phyloP scores from a whole-genome alignment of 2,329 filamentous ascomycete species.

The Penicillium decumbens region DNA sequence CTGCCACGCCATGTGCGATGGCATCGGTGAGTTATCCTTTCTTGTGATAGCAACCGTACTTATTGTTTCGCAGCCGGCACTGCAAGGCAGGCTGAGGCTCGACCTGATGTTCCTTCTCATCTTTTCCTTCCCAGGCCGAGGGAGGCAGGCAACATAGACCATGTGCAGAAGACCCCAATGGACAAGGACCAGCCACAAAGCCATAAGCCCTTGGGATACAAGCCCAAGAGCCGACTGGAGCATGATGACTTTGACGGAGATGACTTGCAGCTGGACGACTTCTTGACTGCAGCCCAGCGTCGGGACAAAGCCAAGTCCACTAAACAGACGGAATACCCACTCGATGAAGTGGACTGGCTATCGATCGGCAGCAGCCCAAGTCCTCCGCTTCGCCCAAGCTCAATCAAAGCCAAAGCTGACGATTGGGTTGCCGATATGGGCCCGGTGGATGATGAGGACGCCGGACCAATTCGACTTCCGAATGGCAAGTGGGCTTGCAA shows the following conservation, averaged over 20 bases:
- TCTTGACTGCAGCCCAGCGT: constrained; percentile 37
- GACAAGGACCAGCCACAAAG: constrained; percentile 1
- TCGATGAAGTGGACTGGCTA: constrained; percentile 22
- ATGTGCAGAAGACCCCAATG: neutral
- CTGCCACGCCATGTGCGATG: constrained; percentile 76
- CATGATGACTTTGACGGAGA: constrained; percentile 53
- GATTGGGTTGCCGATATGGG: constrained; percentile 8
- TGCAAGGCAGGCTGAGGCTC: constrained; percentile 50
- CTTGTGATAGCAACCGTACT: constrained; percentile 4
- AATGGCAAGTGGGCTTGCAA: constrained; percentile 74
- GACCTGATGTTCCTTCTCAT: constrained; percentile 46
- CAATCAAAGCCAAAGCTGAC: constrained; percentile 2
- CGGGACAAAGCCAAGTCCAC: neutral
- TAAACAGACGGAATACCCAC: neutral
- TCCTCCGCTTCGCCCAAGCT: neutral
- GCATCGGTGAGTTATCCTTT: constrained; percentile 55
- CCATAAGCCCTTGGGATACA: neutral
- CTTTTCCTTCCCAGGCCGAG: constrained; percentile 35
- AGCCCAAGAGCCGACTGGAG: constrained; percentile 7
- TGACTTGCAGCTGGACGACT: constrained; percentile 50
- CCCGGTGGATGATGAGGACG: constrained; percentile 11
- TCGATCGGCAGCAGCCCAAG: constrained; percentile 13
- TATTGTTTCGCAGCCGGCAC: constrained; percentile 49
- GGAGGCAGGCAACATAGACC: neutral
- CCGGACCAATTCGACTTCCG: constrained; percentile 51